Percentiles rank a stretch among this genome's conserved stretches.
Evolutionary conservation across 1,139 yeast species (phyloP).

Genomic region (Yamadazyma triangularis): DNA sequence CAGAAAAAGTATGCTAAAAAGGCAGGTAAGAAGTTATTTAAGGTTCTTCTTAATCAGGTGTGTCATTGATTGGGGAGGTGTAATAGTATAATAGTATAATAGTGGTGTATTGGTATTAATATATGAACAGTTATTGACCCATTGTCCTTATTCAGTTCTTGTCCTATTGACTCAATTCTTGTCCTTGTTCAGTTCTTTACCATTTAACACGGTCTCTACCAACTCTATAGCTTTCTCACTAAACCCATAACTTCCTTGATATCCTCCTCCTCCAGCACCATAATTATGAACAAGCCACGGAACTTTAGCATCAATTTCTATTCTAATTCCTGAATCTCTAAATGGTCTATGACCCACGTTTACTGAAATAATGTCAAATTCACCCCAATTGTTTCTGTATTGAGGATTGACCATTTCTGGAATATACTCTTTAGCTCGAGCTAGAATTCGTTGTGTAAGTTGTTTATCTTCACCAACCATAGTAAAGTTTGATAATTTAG

Average conservation of each 20-base stretch:
- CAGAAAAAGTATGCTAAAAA: slow-evolving; percentile 36
- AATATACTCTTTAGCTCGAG: slow-evolving; percentile 35
- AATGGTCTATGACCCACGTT: slow-evolving; percentile 48
- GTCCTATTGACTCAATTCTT: too few relatives aligned
- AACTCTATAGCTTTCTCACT: slow-evolving; percentile 11
- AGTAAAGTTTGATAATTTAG: slow-evolving; percentile 18
- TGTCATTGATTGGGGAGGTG: too few relatives aligned
- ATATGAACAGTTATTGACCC: too few relatives aligned
- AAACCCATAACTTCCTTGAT: slow-evolving; percentile 46
- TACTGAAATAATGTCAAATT: slow-evolving; percentile 36
- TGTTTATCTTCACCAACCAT: slow-evolving; percentile 26
- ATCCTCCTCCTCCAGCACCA: slow-evolving; percentile 55
- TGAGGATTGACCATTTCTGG: slow-evolving; percentile 38
- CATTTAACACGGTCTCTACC: slow-evolving; percentile 1
- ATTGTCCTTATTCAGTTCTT: too few relatives aligned
- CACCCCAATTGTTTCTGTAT: slow-evolving; percentile 26
- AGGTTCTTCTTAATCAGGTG: slow-evolving; percentile 16
- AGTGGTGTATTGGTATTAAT: too few relatives aligned
- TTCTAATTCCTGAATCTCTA: slow-evolving; percentile 41
- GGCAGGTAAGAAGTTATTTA: slow-evolving; percentile 20
- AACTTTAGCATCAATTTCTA: slow-evolving; percentile 29
- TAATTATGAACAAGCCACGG: slow-evolving; percentile 44
- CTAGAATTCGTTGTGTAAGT: slow-evolving; percentile 34
- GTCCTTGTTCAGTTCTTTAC: too few relatives aligned
- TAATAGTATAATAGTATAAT: too few relatives aligned